Percentiles rank a stretch among this genome's conserved stretches.
These are phyloP conservation scores for Thraustochytrium sp. DNA, from an alignment of 352 stramenopile species.

Conservation along the genomic window DNA sequence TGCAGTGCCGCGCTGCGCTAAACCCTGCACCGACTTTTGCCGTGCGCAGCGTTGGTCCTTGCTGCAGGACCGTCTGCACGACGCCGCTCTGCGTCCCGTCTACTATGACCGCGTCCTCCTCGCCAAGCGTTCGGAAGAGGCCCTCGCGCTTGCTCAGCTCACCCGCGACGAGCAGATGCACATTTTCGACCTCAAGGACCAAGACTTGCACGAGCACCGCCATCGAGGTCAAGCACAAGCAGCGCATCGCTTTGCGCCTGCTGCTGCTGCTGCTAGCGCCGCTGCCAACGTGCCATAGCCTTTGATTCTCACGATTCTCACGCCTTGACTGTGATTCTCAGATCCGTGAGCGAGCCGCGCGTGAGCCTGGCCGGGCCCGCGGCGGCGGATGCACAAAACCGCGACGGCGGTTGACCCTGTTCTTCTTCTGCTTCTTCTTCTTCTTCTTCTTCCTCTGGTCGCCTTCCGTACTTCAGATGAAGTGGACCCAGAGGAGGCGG, in stretches of 20 bases:
- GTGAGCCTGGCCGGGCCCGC: no score
- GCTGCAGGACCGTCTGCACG: background rate
- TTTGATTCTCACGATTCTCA: no score
- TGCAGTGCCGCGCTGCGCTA: background rate
- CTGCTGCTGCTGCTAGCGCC: no score
- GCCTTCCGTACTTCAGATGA: no score
- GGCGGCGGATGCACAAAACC: no score
- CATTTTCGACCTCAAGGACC: background rate
- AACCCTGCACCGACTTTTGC: background rate
- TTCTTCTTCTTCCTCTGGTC: no score
- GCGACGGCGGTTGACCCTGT: no score
- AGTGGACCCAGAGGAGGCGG: no score
- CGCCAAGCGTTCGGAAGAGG: background rate
- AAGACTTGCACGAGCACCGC: background rate
- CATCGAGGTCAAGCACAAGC: background rate
- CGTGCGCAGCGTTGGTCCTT: background rate
- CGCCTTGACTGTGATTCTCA: no score
- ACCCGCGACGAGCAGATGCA: background rate
- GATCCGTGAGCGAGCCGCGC: no score
- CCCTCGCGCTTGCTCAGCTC: background rate
- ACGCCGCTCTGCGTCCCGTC: background rate
- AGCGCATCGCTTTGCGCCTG: background rate
- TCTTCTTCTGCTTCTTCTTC: no score
- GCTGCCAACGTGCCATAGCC: no score
- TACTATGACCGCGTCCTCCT: constrained; percentile 5